These are phyloP conservation scores for Pseudogymnoascus sp. DNA, from an alignment of 2,329 filamentous ascomycete genomes.

Conservation along the genomic window DNA sequence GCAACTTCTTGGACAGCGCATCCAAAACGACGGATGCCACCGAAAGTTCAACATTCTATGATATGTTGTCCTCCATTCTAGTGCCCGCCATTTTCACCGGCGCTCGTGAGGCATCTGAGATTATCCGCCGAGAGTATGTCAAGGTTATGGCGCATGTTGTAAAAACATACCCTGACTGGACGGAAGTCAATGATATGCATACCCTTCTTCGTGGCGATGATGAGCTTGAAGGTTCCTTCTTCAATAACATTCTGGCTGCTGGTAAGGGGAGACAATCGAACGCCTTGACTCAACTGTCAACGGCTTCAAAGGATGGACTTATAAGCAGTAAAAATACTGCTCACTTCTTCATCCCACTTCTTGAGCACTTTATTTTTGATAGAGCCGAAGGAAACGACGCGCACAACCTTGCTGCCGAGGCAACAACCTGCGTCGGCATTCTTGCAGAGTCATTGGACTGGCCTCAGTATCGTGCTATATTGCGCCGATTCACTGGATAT, in stretches of 20 bases:
- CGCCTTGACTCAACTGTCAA: conserved; percentile 70
- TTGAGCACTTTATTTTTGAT: conserved; percentile 92
- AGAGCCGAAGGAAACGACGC: conserved; percentile 67
- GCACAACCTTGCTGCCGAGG: conserved; percentile 79
- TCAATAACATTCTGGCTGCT: conserved; percentile 86
- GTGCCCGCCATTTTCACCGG: conserved; percentile 72
- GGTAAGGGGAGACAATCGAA: conserved; percentile 80
- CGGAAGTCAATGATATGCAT: conserved; percentile 66
- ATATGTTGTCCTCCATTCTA: conserved; percentile 58
- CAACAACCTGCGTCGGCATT: conserved; percentile 71
- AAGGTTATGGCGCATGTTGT: conserved; percentile 74
- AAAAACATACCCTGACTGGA: conserved; percentile 62
- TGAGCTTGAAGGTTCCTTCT: conserved; percentile 62
- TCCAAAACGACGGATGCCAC: conserved; percentile 38
- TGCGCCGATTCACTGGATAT: conserved; percentile 78
- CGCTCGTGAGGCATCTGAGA: conserved; percentile 70
- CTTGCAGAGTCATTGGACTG: conserved; percentile 76
- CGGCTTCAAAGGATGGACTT: conserved; percentile 56
- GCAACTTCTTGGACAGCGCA: conserved; percentile 66
- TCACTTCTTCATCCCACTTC: conserved; percentile 80
- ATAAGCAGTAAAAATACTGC: conserved; percentile 73
- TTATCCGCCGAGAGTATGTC: conserved; percentile 77
- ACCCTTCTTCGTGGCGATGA: conserved; percentile 63
- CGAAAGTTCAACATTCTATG: conserved; percentile 45
- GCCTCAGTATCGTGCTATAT: conserved; percentile 79